These are phyloP conservation scores for Euclidium syriacum DNA, from an alignment of 345 rosid species.

Conservation along the genomic window DNA sequence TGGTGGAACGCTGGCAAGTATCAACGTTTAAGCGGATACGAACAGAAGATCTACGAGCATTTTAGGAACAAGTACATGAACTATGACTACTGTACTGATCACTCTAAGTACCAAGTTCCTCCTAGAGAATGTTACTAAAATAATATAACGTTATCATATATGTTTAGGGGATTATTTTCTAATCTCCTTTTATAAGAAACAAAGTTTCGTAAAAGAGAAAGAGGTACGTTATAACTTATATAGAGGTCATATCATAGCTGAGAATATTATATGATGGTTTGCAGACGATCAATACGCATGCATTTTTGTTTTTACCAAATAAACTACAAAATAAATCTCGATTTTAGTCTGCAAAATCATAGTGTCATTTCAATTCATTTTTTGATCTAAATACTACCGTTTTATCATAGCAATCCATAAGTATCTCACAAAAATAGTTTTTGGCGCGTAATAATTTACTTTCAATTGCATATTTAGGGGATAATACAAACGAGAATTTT, in stretches of 20 bases:
- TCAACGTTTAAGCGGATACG: constrained; percentile 13
- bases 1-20: constrained; percentile 57
- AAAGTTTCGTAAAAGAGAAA: neutral
- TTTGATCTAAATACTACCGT: too few relatives aligned
- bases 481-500: too few relatives aligned
- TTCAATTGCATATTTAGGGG: too few relatives aligned
- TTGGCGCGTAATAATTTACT: too few relatives aligned
- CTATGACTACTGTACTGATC: constrained; percentile 30
- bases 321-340: too few relatives aligned
- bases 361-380: too few relatives aligned
- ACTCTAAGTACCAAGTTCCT: constrained; percentile 2
- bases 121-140: constrained; percentile 25
- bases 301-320: too few relatives aligned
- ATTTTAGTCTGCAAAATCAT: too few relatives aligned
- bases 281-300: neutral
- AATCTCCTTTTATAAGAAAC: neutral
- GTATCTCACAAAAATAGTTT: too few relatives aligned
- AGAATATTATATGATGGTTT: neutral
- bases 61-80: constrained; percentile 28
- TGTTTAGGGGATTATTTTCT: neutral
- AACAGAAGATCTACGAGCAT: constrained; percentile 13
- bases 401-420: too few relatives aligned
- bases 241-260: neutral
- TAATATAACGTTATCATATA: neutral
- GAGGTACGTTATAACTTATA: neutral